Evolutionary conservation across 108 stramenopile species (phyloP), one percentile per base, ranked within the genome.

Genomic region (Seminavis robusta): DNA sequence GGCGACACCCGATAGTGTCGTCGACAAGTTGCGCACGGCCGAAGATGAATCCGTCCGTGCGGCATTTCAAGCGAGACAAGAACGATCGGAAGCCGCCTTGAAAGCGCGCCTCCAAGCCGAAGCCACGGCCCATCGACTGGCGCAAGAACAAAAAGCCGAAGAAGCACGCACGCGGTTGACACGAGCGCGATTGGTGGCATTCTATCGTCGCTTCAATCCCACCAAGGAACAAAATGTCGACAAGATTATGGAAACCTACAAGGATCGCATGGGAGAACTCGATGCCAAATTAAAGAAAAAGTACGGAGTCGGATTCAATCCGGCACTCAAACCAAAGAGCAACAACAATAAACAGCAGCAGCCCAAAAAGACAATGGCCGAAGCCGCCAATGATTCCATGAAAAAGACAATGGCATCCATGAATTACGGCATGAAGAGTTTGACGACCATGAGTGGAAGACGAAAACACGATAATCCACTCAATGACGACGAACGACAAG

Each of bases 271-370:
- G 9, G 83, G 81, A 25, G 77, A 88, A 24, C 72, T 93, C 39
- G 78, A 88, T 59, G 57, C 71, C 15, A 93, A 90, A 57, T 46
- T 93, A 13, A 77, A 81, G 33, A 51, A 57, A 37, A 93, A 89
- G 67, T 92, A 92, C 40, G 86, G 86, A 1, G 67, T 72, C 64
- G 85, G 85, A 5, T 92, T 92, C 65, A 76, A 86, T 38, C 86
- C 86, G 11, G 84, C 84, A 6, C 56, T 83, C 20, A 67, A 63
- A 45, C 57, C 79, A 8, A 79, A 77, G 25, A 59, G 50, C 52
- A 69, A 52, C 15, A 78, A 41, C 39, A n/a, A n/a, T n/a, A n/a
- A n/a, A n/a, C n/a, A n/a, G n/a, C n/a, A 8, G 15, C 9, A 10
- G 25, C 10, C 9, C 6, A 25, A 6, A 49, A 23, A 23, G 21